phyloP scores from a whole-genome alignment of 1,139 yeast species.

The Candida neerlandica region DNA sequence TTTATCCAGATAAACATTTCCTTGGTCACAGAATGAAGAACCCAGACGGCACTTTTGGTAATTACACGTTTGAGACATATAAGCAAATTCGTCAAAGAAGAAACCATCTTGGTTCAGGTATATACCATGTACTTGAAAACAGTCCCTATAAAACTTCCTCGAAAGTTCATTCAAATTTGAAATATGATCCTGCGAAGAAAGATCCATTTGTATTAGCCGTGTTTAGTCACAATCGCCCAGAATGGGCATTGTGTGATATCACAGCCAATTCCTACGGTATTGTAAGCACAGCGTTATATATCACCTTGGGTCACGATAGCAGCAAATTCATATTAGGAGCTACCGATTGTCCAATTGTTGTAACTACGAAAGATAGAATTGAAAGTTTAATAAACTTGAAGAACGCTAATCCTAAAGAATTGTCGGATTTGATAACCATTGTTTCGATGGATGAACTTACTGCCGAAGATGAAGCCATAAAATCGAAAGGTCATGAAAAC shows the following conservation, averaged over 20 bases:
- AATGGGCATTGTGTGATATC: conserved; percentile 41
- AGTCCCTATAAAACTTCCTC: conserved; percentile 39
- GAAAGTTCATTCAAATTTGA: conserved; percentile 28
- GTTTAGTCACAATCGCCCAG: conserved; percentile 36
- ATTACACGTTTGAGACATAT: conserved; percentile 53
- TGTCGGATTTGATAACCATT: conserved; percentile 30
- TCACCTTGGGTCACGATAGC: conserved; percentile 39
- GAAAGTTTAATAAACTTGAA: conserved; percentile 28
- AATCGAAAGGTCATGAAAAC: conserved; percentile 24
- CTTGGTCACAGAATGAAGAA: conserved; percentile 51
- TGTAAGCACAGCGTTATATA: conserved; percentile 41
- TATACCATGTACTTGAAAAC: conserved; percentile 51
- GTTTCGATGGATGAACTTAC: conserved; percentile 44
- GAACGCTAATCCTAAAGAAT: conserved; percentile 20
- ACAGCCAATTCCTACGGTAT: conserved; percentile 38
- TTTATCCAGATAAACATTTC: conserved; percentile 42
- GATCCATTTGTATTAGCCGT: conserved; percentile 37
- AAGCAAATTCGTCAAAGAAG: conserved; percentile 42
- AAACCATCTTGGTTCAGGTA: conserved; percentile 62
- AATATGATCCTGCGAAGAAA: conserved; percentile 16
- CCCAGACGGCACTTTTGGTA: conserved; percentile 43
- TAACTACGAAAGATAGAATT: conserved; percentile 36
- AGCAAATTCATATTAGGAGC: conserved; percentile 34
- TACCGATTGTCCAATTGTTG: conserved; percentile 36
- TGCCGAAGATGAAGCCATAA: conserved; percentile 16